Percentiles rank a stretch among this genome's conserved stretches.
These are phyloP conservation scores for Sporothrix curviconia DNA, from an alignment of 2,329 filamentous ascomycete species.

Conservation along the genomic window DNA sequence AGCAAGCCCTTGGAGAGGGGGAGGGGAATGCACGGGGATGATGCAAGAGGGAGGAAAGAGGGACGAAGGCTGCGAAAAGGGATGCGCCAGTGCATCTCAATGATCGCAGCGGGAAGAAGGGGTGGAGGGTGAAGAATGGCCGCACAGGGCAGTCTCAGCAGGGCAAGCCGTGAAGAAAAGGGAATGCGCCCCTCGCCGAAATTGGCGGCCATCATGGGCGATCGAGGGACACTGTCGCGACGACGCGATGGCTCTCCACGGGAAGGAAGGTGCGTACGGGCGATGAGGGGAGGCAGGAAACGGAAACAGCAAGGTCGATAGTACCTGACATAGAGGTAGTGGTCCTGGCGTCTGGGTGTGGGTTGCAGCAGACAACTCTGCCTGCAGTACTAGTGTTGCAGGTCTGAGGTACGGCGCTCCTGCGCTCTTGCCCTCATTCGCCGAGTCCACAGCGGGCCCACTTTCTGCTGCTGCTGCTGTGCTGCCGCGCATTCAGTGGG, in stretches of 20 bases:
- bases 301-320: not conserved
- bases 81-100: not conserved
- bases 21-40: not conserved
- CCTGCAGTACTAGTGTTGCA: not conserved
- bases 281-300: not conserved
- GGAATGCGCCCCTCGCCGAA: constrained; percentile 1
- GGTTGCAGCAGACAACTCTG: not conserved
- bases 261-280: not conserved
- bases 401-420: constrained; percentile 8
- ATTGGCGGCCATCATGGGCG: constrained; percentile 3
- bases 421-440: too few relatives aligned
- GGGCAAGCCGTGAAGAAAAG: not conserved
- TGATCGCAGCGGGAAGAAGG: not conserved
- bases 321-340: not conserved
- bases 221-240: constrained; percentile 5
- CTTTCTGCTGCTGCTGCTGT: not conserved
- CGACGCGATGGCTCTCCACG: not conserved
- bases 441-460: not conserved
- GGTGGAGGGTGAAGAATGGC: not conserved
- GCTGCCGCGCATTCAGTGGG: too few relatives aligned
- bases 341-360: not conserved
- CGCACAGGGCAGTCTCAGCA: not conserved
- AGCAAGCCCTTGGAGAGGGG: not conserved
- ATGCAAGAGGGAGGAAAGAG: too few relatives aligned
- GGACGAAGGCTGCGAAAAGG: not conserved